These are phyloP conservation scores for Leccinum angustisporum DNA, from an alignment of 1,284 basidiomycete species.

Conservation along the genomic window DNA sequence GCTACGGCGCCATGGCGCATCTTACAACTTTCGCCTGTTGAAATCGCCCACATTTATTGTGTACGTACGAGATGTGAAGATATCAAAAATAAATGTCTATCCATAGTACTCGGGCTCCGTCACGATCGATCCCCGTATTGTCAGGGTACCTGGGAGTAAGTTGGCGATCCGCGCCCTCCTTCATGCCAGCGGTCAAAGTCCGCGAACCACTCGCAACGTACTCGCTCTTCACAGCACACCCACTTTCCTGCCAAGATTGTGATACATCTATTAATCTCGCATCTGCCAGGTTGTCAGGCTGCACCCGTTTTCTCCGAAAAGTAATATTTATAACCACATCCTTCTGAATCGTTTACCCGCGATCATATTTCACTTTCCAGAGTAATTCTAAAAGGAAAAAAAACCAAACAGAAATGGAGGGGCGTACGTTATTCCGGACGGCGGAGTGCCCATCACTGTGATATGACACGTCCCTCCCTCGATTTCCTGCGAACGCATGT, in stretches of 20 bases:
- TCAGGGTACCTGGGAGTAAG: slow-evolving; percentile 4
- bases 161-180: slow-evolving; percentile 22
- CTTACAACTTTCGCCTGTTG: not conserved
- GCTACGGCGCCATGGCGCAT: not conserved
- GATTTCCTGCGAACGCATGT: not conserved
- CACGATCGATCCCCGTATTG: slow-evolving; percentile 2
- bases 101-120: not conserved
- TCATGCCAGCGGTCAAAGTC: slow-evolving; percentile 8
- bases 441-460: not conserved
- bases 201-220: slow-evolving; percentile 8
- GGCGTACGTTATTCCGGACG: not conserved
- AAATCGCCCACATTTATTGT: not conserved
- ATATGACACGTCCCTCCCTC: not conserved
- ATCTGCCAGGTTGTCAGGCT: not conserved
- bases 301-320: not conserved
- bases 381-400: not conserved
- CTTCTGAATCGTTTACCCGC: not conserved
- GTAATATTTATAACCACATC: not conserved
- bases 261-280: not conserved
- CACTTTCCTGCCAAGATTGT: not conserved
- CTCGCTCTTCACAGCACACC: not conserved
- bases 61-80: not conserved
- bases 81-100: slow-evolving; percentile 1
- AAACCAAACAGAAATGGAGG: not conserved
- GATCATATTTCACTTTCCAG: not conserved